phyloP scores from a whole-genome alignment of 345 rosid genomes.

The Acer saccharum region DNA sequence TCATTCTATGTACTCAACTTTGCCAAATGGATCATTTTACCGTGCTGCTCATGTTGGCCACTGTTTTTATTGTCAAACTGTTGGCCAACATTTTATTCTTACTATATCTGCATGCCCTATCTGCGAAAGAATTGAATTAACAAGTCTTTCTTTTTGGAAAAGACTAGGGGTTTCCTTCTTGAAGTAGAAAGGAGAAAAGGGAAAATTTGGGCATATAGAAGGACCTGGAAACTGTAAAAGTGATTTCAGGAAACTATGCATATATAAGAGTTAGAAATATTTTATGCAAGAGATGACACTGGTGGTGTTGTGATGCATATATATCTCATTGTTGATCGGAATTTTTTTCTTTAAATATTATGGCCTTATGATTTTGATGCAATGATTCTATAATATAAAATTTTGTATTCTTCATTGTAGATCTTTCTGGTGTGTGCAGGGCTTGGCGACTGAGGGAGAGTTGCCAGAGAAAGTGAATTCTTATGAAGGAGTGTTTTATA shows the following conservation, averaged over 20 bases:
- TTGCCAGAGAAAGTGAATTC: slow-evolving; percentile 54
- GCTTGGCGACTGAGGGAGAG: slow-evolving; percentile 61
- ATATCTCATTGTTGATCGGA: background rate
- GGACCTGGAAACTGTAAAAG: background rate
- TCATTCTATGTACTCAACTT: background rate
- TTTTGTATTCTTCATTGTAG: slow-evolving; percentile 11
- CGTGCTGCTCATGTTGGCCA: background rate
- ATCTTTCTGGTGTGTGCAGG: slow-evolving; percentile 43
- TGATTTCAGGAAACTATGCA: background rate
- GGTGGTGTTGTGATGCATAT: background rate
- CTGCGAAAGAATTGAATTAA: background rate
- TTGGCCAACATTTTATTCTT: background rate
- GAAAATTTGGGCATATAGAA: background rate
- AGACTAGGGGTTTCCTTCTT: slow-evolving; percentile 1
- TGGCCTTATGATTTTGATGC: slow-evolving; percentile 5
- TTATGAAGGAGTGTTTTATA: slow-evolving; percentile 89
- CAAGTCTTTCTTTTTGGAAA: background rate
- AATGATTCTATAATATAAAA: slow-evolving; percentile 8
- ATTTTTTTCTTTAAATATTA: background rate
- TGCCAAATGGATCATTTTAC: background rate
- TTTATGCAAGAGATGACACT: background rate
- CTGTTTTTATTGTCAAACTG: background rate
- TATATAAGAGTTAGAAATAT: background rate
- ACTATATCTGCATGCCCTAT: background rate
- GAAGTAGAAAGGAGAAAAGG: background rate